These are phyloP conservation scores for Cladosporium sphaerospermum DNA, from an alignment of 2,329 filamentous ascomycete genomes.

Conservation along the genomic window DNA sequence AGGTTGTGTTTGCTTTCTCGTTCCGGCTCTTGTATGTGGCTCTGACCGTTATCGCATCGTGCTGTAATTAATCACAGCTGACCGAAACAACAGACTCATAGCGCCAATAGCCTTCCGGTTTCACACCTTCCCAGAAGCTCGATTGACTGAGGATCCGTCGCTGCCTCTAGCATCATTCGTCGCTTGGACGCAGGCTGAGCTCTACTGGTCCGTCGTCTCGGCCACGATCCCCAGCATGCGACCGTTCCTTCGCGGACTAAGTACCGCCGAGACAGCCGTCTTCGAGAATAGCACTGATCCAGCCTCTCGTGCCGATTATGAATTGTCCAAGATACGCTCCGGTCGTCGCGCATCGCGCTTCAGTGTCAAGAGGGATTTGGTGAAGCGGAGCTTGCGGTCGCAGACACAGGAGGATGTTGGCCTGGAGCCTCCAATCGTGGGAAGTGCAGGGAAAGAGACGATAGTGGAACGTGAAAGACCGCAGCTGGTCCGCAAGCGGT, in stretches of 20 bases:
- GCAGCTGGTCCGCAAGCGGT: too few species aligned
- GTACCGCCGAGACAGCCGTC: not conserved
- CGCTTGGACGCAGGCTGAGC: not conserved
- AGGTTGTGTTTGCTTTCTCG: not conserved
- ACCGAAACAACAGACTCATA: not conserved
- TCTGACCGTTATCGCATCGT: too few species aligned
- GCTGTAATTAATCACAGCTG: not conserved
- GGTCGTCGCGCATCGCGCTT: not conserved
- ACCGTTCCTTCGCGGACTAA: not conserved
- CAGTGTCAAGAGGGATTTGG: not conserved
- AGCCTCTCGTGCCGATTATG: not conserved
- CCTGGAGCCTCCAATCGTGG: too few species aligned
- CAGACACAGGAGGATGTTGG: not conserved
- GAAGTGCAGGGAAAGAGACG: too few species aligned
- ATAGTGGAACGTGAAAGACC: too few species aligned
- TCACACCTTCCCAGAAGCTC: not conserved
- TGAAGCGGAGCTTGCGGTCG: not conserved
- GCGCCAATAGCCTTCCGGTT: not conserved
- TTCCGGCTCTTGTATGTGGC: not conserved
- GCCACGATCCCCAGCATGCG: not conserved
- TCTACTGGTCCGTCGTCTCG: not conserved
- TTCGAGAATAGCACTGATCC: not conserved
- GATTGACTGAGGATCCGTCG: not conserved
- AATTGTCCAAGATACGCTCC: not conserved
- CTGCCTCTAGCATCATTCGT: not conserved